These are phyloP conservation scores for Russula lepida DNA, from an alignment of 768 basidiomycete genomes.

Conservation along the genomic window DNA sequence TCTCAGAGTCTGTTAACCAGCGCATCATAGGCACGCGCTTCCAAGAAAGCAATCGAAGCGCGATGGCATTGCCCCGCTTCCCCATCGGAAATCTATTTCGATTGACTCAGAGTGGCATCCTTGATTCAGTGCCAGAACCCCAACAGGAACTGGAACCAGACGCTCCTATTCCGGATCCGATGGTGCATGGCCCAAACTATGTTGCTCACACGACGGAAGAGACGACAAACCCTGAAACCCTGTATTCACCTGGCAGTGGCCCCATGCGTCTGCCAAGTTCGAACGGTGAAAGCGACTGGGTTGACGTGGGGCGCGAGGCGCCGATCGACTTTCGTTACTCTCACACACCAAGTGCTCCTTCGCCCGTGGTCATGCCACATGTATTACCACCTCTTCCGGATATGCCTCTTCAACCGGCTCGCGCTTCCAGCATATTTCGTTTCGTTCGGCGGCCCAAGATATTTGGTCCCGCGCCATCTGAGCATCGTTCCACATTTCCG, in stretches of 20 bases:
- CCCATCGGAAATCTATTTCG: constrained; percentile 52
- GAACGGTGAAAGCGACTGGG: constrained; percentile 42
- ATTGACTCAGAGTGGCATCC: constrained; percentile 42
- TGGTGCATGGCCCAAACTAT: constrained; percentile 50
- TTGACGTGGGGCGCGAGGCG: constrained; percentile 44
- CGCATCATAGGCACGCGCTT: constrained; percentile 62
- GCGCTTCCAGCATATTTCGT: constrained; percentile 15
- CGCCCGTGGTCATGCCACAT: not conserved
- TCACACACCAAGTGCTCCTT: constrained; percentile 18
- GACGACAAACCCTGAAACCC: constrained; percentile 14
- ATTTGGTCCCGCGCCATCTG: constrained; percentile 24
- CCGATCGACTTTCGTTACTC: constrained; percentile 31
- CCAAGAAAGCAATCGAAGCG: constrained; percentile 61
- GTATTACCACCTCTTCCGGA: constrained; percentile 10
- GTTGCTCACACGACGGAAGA: constrained; percentile 13
- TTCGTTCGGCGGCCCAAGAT: constrained; percentile 19
- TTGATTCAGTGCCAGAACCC: constrained; percentile 27
- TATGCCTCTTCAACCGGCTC: constrained; percentile 19
- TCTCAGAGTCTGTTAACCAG: constrained; percentile 52
- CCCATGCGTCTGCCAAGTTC: constrained; percentile 22
- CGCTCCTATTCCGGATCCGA: constrained; percentile 43
- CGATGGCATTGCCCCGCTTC: constrained; percentile 46
- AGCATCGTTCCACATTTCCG: constrained; percentile 57
- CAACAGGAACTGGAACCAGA: constrained; percentile 17
- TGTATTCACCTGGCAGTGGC: constrained; percentile 23